Evolutionary conservation across 768 basidiomycete species (phyloP).

Genomic region (Kwoniella sp.): DNA sequence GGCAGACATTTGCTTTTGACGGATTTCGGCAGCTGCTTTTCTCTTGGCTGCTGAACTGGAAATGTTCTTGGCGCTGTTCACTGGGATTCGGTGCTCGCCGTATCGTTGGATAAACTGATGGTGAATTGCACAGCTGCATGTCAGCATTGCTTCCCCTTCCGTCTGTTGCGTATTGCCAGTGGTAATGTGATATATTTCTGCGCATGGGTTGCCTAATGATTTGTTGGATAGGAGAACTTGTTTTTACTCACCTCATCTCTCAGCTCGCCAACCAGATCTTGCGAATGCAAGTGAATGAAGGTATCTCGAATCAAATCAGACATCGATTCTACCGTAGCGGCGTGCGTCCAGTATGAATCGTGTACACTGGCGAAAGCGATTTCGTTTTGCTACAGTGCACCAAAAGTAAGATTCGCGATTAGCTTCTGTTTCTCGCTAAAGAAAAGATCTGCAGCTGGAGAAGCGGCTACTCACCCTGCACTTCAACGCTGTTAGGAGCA

Average conservation of each 20-base stretch:
- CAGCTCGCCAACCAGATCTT: slow-evolving; percentile 75
- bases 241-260: slow-evolving; percentile 66
- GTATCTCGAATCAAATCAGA: slow-evolving; percentile 84
- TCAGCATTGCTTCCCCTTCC: too few relatives aligned
- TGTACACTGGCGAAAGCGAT: slow-evolving; percentile 94
- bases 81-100: slow-evolving; percentile 59
- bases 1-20: slow-evolving; percentile 18
- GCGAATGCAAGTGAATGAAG: slow-evolving; percentile 88
- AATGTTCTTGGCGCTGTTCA: slow-evolving; percentile 38
- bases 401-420: too few relatives aligned
- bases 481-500: slow-evolving; percentile 93
- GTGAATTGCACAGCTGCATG: too few relatives aligned
- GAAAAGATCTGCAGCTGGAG: too few relatives aligned
- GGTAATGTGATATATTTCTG: too few relatives aligned
- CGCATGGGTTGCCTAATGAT: too few relatives aligned
- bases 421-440: too few relatives aligned
- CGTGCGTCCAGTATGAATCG: slow-evolving; percentile 99
- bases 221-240: too few relatives aligned
- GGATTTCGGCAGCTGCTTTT: slow-evolving; percentile 34
- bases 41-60: slow-evolving; percentile 32
- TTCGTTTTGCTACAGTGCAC: slow-evolving; percentile 66
- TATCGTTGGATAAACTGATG: slow-evolving; percentile 79
- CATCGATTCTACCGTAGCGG: slow-evolving; percentile 82
- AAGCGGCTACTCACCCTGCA: slow-evolving; percentile 66
- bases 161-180: too few relatives aligned